Percentiles rank a stretch among this genome's conserved stretches.
These are phyloP conservation scores for Angomonas deanei DNA, from an alignment of 208 protist species.

Conservation along the genomic window DNA sequence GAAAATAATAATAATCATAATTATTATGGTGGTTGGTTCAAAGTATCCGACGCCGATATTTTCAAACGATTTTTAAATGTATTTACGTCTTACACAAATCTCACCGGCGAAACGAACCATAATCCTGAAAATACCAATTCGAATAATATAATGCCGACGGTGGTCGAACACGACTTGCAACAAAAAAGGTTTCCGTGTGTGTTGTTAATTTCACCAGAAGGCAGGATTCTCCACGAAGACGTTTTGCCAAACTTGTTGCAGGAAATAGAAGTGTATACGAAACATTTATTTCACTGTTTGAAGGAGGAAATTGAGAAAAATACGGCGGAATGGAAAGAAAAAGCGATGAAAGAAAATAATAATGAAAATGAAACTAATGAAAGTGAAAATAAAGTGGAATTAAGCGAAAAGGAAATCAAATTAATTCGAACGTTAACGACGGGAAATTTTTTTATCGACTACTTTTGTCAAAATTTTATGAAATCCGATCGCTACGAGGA, in stretches of 20 bases:
- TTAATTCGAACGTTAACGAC: background rate
- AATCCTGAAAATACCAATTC: background rate
- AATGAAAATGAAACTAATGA: conserved; percentile 2
- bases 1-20: background rate
- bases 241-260: background rate
- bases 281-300: background rate
- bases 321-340: background rate
- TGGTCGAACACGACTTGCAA: background rate
- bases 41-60: background rate
- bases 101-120: background rate
- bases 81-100: background rate
- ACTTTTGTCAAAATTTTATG: no score
- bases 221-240: background rate
- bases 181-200: background rate
- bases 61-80: background rate
- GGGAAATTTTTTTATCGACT: no score
- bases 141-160: background rate
- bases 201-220: background rate
- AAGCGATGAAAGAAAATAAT: background rate
- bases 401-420: background rate
- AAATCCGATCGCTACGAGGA: no score
- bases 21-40: background rate
- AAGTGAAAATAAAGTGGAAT: background rate
- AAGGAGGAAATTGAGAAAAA: background rate
- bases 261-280: background rate